These are phyloP conservation scores for Lablab purpureus DNA, from an alignment of 306 rosid species.

Conservation along the genomic window DNA sequence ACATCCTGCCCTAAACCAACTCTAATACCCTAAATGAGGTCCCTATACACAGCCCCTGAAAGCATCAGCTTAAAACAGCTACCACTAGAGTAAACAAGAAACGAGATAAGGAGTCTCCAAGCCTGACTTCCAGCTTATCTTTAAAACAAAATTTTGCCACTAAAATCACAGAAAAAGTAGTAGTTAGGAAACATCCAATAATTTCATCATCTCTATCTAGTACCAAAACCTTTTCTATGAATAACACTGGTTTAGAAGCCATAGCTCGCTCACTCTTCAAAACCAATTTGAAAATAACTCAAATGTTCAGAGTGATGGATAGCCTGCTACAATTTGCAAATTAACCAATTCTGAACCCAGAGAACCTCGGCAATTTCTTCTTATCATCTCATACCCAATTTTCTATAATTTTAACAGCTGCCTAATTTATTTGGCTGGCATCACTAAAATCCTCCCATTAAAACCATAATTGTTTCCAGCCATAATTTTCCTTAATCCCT, in stretches of 20 bases:
- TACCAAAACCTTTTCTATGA: conserved; percentile 25
- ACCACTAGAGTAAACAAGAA: conserved; percentile 12
- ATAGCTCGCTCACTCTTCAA: background rate
- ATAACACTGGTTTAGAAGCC: conserved; percentile 8
- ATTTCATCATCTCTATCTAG: background rate
- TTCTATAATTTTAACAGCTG: background rate
- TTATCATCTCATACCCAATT: conserved; percentile 24
- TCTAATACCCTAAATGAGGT: background rate
- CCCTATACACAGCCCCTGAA: background rate
- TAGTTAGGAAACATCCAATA: background rate
- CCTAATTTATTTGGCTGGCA: background rate
- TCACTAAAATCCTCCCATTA: background rate
- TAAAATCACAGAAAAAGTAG: conserved; percentile 12
- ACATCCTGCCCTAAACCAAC: background rate
- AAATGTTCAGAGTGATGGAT: background rate
- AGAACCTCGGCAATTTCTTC: conserved; percentile 1
- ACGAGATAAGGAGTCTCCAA: background rate
- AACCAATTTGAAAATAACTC: conserved; percentile 19
- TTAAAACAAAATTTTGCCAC: background rate
- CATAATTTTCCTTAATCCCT: conserved; percentile 12
- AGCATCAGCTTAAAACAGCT: background rate
- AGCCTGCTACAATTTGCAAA: background rate
- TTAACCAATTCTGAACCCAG: background rate
- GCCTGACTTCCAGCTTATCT: conserved; percentile 8
- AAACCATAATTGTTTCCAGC: background rate